Percentiles rank a stretch among this genome's conserved stretches.
Evolutionary conservation across 768 basidiomycete species (phyloP).

Genomic region (Psilocybe subaeruginosa): DNA sequence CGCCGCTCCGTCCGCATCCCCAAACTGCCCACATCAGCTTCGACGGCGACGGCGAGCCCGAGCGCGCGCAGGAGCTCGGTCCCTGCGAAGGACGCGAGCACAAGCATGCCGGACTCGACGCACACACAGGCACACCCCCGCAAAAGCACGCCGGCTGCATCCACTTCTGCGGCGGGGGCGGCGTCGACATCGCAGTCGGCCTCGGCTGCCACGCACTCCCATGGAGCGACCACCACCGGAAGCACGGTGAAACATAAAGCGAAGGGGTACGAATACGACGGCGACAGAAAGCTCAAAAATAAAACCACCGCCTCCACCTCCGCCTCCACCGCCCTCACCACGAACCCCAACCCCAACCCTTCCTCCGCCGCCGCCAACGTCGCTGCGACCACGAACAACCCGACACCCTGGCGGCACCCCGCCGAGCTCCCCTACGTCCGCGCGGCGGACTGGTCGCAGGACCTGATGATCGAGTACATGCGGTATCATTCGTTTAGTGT

Average conservation of each 20-base stretch:
- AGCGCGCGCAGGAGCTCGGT: neutral
- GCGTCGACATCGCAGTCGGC: too few species aligned
- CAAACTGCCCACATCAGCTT: too few species aligned
- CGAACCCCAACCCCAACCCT: too few species aligned
- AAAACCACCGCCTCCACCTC: neutral
- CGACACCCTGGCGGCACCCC: conserved; percentile 40
- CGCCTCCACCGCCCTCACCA: neutral
- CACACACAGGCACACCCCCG: neutral
- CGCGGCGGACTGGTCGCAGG: conserved; percentile 33
- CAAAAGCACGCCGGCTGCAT: too few species aligned
- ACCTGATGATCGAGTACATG: conserved; percentile 35
- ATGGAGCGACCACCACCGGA: too few species aligned
- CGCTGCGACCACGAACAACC: neutral
- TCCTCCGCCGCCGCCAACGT: neutral
- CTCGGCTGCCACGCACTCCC: too few species aligned
- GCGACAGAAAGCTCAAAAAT: neutral
- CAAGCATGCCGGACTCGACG: neutral
- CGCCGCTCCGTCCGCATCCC: too few species aligned
- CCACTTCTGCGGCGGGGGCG: too few species aligned
- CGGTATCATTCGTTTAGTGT: conserved; percentile 37
- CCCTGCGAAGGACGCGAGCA: neutral
- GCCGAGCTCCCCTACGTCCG: conserved; percentile 41
- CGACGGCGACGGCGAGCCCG: neutral
- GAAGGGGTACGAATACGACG: conserved; percentile 4
- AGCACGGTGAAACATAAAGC: neutral